Base-by-base conservation (phyloP, 495 filamentous ascomycete genomes). In the Hypomontagnella monticulosa region DNA sequence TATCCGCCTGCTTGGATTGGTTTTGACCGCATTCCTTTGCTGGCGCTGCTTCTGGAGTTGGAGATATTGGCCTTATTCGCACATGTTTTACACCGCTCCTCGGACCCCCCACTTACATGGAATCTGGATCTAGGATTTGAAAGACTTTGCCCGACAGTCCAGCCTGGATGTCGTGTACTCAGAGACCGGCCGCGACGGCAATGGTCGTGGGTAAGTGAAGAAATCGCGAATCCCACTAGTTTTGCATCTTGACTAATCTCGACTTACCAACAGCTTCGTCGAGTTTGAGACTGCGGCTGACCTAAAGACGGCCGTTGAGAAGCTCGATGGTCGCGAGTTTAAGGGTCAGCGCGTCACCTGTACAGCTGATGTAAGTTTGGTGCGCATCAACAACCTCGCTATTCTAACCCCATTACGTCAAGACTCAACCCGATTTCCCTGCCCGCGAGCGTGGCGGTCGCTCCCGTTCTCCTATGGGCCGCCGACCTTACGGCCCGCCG, bases 91-190 rank as follows among this genome's bases (percentile, higher is more conserved):
- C 55, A 61, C 63, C 65, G 54, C 74, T 75, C 78, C 80, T 74
- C 62, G 79, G 79, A 79, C 75, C 67, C 71, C 79, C 80, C 71
- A 83, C 79, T 82, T 82, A 83, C 80, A 79, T 76, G 78, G 78
- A 77, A 68, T 83, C 81, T 82, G 80, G 80, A 76, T 84, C 74
- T 91, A 99, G 95, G 96, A 99, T 78, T 87, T 99, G 40, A 99
- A 99, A 91, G 95, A 99, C 78, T 99, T 98, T 76, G 96, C 95
- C 58, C 94, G 95, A 73, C 91, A 93, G 75, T 96, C 93, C 79
- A 92, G 93, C 73, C 86, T 96, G 77, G 96, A 98, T 76, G 95
- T 99, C 67, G 95, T 99, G 61, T 99, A 96, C 74, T 97, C 93
- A 51, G 95, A 99, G 81, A 93, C 96, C 23, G 90, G 89, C 74